Evolutionary conservation across 768 basidiomycete genomes (phyloP).

Genomic region (Rhizopogon rudus): DNA sequence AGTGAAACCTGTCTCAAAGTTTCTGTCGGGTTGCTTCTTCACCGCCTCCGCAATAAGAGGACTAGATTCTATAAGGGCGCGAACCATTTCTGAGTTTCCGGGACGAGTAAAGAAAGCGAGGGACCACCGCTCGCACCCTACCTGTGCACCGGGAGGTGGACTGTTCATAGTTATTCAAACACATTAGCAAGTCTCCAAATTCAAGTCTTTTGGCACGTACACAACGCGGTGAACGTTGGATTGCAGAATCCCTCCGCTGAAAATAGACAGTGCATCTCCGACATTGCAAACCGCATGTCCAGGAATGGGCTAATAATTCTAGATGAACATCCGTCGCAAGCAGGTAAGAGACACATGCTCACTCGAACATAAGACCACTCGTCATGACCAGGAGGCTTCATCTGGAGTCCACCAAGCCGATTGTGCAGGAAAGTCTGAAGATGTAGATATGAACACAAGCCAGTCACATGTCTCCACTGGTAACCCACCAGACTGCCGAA

Average conservation of each 20-base stretch:
- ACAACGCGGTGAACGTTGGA: constrained; percentile 64
- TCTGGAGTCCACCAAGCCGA: constrained; percentile 64
- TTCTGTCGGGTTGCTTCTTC: constrained; percentile 29
- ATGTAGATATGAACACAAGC: too few relatives aligned
- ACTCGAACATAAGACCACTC: constrained; percentile 69
- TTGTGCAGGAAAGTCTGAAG: constrained; percentile 66
- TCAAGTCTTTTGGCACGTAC: background rate
- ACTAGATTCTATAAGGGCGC: constrained; percentile 49
- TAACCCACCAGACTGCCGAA: constrained; percentile 57
- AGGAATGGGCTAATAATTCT: constrained; percentile 42
- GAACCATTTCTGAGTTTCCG: constrained; percentile 44
- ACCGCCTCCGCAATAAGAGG: constrained; percentile 41
- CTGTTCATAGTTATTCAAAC: background rate
- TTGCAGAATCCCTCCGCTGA: constrained; percentile 59
- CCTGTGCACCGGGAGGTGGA: constrained; percentile 56
- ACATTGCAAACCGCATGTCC: constrained; percentile 57
- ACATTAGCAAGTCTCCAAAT: background rate
- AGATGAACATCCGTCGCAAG: background rate
- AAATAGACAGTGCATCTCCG: constrained; percentile 56
- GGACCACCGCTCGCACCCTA: constrained; percentile 53
- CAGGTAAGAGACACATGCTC: background rate
- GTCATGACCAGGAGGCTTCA: constrained; percentile 54
- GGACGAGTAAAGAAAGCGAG: constrained; percentile 67
- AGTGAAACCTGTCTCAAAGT: constrained; percentile 31
- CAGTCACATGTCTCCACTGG: background rate